These are phyloP conservation scores for Knoxia roxburghii DNA, from an alignment of 257 asterid genomes.

Conservation along the genomic window DNA sequence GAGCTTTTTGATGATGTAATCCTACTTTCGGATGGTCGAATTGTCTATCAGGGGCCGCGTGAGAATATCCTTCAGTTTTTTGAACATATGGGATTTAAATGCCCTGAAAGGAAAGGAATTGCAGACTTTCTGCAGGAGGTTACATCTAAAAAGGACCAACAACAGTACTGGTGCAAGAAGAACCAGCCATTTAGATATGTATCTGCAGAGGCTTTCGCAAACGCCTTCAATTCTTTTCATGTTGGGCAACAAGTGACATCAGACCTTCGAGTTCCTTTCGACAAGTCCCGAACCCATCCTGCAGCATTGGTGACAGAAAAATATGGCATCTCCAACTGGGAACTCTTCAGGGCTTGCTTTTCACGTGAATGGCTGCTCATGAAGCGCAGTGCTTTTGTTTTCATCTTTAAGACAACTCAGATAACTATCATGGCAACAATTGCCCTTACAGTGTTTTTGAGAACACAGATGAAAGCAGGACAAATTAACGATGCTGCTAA, in stretches of 20 bases:
- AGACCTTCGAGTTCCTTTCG: constrained; percentile 57
- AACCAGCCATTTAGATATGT: constrained; percentile 46
- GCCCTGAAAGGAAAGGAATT: constrained; percentile 78
- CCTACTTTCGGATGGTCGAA: constrained; percentile 68
- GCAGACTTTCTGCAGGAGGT: constrained; percentile 91
- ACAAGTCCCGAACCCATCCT: constrained; percentile 55
- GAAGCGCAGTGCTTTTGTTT: constrained; percentile 59
- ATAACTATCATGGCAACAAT: constrained; percentile 66
- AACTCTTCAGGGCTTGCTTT: constrained; percentile 64
- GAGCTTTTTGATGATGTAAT: constrained; percentile 73
- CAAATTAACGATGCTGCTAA: constrained; percentile 37
- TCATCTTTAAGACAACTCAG: constrained; percentile 71
- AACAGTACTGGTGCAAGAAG: constrained; percentile 60
- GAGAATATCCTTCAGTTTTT: constrained; percentile 66
- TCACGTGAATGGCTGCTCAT: constrained; percentile 70
- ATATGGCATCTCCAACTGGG: constrained; percentile 65
- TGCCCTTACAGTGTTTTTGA: constrained; percentile 62
- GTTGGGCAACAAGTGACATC: constrained; percentile 39
- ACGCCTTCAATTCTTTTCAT: constrained; percentile 48
- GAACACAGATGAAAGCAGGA: constrained; percentile 76
- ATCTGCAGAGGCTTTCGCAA: constrained; percentile 50
- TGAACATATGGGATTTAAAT: constrained; percentile 58
- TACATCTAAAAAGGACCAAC: constrained; percentile 75
- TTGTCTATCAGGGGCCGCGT: constrained; percentile 78
- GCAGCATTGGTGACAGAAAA: constrained; percentile 75